Percentiles rank a stretch among this genome's conserved stretches.
Conservation (phyloP, 495 filamentous ascomycete species). For the Neurospora hispaniola region DNA sequence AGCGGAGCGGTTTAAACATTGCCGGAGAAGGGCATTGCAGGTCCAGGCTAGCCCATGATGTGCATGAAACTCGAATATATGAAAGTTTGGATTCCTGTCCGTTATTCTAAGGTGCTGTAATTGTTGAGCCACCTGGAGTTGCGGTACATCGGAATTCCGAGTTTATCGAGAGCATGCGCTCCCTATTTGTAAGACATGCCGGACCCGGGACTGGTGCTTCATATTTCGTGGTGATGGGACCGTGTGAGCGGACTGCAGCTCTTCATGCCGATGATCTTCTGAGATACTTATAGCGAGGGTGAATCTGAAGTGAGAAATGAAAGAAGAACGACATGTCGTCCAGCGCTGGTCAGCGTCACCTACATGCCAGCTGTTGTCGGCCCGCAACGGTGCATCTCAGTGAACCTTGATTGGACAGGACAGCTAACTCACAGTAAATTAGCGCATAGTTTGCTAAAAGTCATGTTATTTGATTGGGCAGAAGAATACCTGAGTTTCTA, state of each 20-base stretch:
- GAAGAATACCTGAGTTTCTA: not conserved
- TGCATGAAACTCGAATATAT: not conserved
- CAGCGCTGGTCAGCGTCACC: not conserved
- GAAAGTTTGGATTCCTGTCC: not conserved
- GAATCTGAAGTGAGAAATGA: not conserved
- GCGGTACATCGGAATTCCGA: not conserved
- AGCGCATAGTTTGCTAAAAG: not conserved
- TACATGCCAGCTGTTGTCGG: not conserved
- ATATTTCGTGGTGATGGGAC: not conserved
- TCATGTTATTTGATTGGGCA: not conserved
- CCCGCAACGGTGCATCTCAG: not conserved
- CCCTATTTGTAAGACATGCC: not conserved
- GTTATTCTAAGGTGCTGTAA: not conserved
- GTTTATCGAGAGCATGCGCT: not conserved
- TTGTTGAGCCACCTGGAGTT: not conserved
- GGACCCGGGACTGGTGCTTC: not conserved
- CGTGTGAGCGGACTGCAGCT: not conserved
- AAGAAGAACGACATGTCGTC: not conserved
- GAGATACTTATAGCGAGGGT: not conserved
- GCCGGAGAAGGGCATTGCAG: not conserved
- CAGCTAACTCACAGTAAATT: not conserved
- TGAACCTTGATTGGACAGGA: not conserved
- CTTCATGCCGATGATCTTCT: not conserved
- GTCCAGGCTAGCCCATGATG: not conserved
- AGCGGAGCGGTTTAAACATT: not conserved